Percentiles rank a stretch among this genome's conserved stretches.
Conservation (phyloP, 768 basidiomycete genomes). For the Rhodotorula diobovata region DNA sequence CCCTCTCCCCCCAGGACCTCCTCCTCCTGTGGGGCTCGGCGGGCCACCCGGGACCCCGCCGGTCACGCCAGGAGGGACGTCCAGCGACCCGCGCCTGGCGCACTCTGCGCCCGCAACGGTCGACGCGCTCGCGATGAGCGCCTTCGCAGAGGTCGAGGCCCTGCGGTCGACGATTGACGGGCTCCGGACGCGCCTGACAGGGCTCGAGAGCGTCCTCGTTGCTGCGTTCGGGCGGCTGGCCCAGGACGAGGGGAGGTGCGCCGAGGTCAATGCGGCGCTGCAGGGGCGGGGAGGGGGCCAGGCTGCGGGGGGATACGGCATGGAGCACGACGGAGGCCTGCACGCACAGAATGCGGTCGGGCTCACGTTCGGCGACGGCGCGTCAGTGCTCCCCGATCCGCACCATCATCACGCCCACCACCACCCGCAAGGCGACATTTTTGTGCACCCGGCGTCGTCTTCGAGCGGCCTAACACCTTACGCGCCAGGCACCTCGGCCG, state of each 20-base stretch:
- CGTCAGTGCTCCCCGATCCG: no score
- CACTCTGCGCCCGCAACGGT: background rate
- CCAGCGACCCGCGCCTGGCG: background rate
- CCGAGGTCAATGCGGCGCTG: background rate
- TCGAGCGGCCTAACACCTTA: background rate
- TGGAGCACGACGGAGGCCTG: no score
- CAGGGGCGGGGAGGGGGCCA: background rate
- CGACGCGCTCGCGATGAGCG: background rate
- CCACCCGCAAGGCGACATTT: background rate
- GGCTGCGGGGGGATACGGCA: background rate
- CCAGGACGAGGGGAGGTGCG: background rate
- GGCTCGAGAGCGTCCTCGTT: slow-evolving; percentile 2
- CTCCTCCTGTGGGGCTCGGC: no score
- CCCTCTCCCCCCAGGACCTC: no score
- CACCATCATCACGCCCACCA: background rate
- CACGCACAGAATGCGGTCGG: no score
- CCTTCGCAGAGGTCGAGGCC: background rate
- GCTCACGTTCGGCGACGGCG: no score
- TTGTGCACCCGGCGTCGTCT: background rate
- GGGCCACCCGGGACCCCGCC: no score
- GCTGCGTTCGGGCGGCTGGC: background rate
- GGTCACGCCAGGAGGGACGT: no score
- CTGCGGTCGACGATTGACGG: slow-evolving; percentile 1
- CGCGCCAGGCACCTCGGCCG: background rate
- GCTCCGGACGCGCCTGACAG: background rate